Base-by-base conservation (phyloP, 2,329 filamentous ascomycete species). In the Fusarium newnesense region DNA sequence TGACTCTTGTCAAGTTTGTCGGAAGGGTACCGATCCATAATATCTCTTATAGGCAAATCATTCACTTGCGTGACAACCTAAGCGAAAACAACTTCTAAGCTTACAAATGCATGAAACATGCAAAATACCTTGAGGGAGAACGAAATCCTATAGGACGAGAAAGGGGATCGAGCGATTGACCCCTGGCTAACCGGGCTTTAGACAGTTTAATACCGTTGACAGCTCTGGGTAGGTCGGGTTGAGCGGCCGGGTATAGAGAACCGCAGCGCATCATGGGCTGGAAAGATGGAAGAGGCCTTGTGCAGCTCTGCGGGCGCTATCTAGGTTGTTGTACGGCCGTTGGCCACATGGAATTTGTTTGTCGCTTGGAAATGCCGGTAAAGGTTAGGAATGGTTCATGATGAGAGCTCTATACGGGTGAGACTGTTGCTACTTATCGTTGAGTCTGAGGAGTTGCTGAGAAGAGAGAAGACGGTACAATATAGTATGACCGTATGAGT, bases 231-330 rank as follows among this genome's bases (percentile, higher is more conserved):
- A 59, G 47, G 47, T 16, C 28, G 36, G 59, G 10, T 39, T 47
- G 34, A 49, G 30, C 40, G 42, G 34, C 53, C 28, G 56, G 67
- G 28, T 43, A 32, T 43, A 59, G 50, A 44, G 61, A 69, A 57
- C 19, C 37, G 34, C 34, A 49, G 12, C 18, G 32, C 54, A 58
- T 50, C 57, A 52, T 50, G 47, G 40, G 70, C 60, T 66, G 30
- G 32, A 50, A 53, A 36, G 59, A 65, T 70, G 59, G 46, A 65
- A 69, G 11, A 70, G 67, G 66, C 46, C 30, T 40, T 70, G 67
- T 70, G 67, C 67, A 69, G 66, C 52, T 64, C 40, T 69, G 67
- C 67, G 67, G 67, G 67, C 67, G 67, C 46, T 69, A 26, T 69
- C 50, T 46, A 42, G 42, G 42, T 37, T 58, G 21, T 39, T 58